Conservation (phyloP, 2,329 filamentous ascomycete species). For the Neoscytalidium dimidiatum region DNA sequence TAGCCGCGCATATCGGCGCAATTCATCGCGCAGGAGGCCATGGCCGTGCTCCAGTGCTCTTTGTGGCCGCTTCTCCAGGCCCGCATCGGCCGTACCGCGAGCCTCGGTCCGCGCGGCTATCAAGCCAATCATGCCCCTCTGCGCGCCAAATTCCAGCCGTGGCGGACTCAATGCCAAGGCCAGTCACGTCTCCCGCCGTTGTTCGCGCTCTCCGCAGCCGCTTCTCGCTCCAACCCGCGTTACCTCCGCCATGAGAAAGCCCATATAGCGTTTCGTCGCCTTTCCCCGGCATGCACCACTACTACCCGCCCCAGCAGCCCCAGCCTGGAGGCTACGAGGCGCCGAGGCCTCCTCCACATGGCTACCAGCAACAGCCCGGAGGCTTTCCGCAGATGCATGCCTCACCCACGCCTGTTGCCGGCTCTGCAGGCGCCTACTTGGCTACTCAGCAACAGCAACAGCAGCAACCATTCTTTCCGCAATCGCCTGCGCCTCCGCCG, state of each 20-base stretch:
- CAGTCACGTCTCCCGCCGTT: constrained; percentile 15
- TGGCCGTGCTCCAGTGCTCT: not conserved
- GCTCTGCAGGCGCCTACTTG: constrained; percentile 13
- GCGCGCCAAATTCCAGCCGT: not conserved
- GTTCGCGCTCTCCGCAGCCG: constrained; percentile 6
- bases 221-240: not conserved
- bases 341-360: not conserved
- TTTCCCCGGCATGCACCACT: constrained; percentile 9
- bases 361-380: not conserved
- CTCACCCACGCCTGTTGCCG: not conserved
- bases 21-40: not conserved
- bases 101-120: constrained; percentile 6
- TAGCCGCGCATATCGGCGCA: not conserved
- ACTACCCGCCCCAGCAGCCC: not conserved
- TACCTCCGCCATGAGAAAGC: constrained; percentile 7
- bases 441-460: constrained; percentile 12
- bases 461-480: constrained; percentile 30
- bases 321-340: not conserved
- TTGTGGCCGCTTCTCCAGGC: not conserved
- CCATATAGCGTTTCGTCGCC: constrained; percentile 11
- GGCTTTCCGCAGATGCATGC: not conserved
- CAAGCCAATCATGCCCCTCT: not conserved
- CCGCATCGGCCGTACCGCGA: constrained; percentile 16
- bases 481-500: constrained; percentile 26
- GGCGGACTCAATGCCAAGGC: constrained; percentile 1